These are phyloP conservation scores for Primulina tabacum DNA, from an alignment of 257 asterid genomes.

Conservation along the genomic window DNA sequence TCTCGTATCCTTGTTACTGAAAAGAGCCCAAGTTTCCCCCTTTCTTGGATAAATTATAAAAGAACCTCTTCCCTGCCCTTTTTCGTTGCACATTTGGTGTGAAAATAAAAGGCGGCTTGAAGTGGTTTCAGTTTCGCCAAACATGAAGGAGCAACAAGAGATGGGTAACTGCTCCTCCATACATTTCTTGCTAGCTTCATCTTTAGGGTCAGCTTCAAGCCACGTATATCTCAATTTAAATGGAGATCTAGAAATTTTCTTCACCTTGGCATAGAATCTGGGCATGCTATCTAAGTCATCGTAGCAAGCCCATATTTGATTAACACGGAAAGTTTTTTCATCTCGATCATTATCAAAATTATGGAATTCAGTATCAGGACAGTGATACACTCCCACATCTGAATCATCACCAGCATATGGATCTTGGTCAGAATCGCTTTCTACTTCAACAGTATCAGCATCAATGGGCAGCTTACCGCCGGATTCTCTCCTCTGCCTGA, in stretches of 20 bases:
- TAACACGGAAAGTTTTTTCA: constrained; percentile 37
- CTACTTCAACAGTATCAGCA: constrained; percentile 34
- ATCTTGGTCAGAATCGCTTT: constrained; percentile 44
- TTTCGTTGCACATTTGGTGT: constrained; percentile 41
- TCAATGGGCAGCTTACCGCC: constrained; percentile 19
- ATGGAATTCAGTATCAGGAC: constrained; percentile 68
- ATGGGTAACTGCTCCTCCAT: constrained; percentile 40
- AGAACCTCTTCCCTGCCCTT: constrained; percentile 42
- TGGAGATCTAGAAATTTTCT: constrained; percentile 35
- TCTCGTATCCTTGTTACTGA: constrained; percentile 56
- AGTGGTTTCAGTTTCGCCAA: constrained; percentile 28
- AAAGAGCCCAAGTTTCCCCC: constrained; percentile 85
- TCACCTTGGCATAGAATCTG: constrained; percentile 67
- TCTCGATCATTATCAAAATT: constrained; percentile 60
- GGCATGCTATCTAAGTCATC: constrained; percentile 70
- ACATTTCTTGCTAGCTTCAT: constrained; percentile 37
- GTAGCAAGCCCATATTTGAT: constrained; percentile 83
- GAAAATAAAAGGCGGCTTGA: constrained; percentile 41
- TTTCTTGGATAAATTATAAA: constrained; percentile 47
- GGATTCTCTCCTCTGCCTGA: constrained; percentile 21
- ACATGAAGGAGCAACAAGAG: constrained; percentile 65
- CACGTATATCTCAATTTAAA: constrained; percentile 52
- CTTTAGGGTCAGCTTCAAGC: constrained; percentile 63
- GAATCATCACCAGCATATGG: constrained; percentile 20
- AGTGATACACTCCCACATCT: constrained; percentile 16